Base-by-base conservation (phyloP, 1,284 basidiomycete species). In the Pyrrhoderma noxium region DNA sequence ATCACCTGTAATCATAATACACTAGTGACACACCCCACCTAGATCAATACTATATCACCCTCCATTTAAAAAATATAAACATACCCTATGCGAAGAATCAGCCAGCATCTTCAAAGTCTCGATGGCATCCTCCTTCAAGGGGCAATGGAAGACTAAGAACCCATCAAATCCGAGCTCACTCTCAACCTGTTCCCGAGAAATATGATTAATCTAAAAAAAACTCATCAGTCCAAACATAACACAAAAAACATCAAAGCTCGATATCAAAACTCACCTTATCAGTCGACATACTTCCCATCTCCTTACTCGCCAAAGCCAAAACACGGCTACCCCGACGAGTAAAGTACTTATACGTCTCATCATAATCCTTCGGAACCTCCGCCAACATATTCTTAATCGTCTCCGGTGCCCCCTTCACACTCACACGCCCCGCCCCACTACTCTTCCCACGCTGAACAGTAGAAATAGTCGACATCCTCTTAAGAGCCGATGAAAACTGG, bases 1-100 rank as follows among this genome's bases (percentile, higher is more conserved):
- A 67, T 97, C 93, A 41, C 93, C 93, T 43, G 93, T 97, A 58
- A 97, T 97, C 93, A 97, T 97, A 56, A 97, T 77, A 65, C 94
- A 96, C 90, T 89, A n/a, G n/a, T n/a, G 45, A 2, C 53, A 37
- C 47, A 56, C 23, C 14, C 34, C 36, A 50, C 13, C 36, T 7
- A 36, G 4, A 13, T 5, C 27, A 5, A 31, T 31, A 22, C 16
- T 25, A 41, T 8, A 22, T 36, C 25, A 11, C 22, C 8, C 41
- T 42, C 22, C 8, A 23, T 27, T 22, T 9, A 21, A 27, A 42
- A 51, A 18, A 23, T 45, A 34, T 36, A 36, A 9, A 76, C 88
- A 51, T 70, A 93, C 91, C 40, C 94, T 78, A 69, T 97, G 94
- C 1, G 92, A 95, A 7, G 93, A 91, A 64, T 96, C 93, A 8